Conservation (phyloP, 768 basidiomycete genomes). For the Tulasnella sp. region DNA sequence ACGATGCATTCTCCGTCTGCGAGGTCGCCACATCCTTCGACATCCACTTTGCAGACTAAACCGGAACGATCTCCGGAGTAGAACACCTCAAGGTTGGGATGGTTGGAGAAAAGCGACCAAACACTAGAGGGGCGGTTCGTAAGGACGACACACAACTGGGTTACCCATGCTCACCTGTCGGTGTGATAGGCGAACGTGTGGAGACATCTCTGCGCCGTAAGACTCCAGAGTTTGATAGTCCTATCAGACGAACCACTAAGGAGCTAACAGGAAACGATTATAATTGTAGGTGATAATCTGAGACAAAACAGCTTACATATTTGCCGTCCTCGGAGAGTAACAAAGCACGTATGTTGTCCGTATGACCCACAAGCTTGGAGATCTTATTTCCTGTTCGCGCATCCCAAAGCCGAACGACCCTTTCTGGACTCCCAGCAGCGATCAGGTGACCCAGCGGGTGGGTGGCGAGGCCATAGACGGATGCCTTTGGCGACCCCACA, state of each 20-base stretch:
- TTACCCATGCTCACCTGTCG: conserved; percentile 37
- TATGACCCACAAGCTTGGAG: conserved; percentile 88
- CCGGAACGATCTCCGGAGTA: conserved; percentile 92
- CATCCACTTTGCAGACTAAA: conserved; percentile 82
- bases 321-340: conserved; percentile 79
- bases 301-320: conserved; percentile 47
- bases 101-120: conserved; percentile 82
- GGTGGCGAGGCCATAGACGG: conserved; percentile 62
- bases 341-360: conserved; percentile 89
- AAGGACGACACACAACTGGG: not conserved
- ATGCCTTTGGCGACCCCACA: conserved; percentile 48
- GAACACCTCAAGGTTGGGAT: conserved; percentile 77
- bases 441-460: conserved; percentile 71
- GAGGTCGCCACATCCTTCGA: conserved; percentile 66
- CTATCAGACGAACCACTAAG: conserved; percentile 76
- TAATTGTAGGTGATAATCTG: not conserved
- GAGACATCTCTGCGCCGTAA: conserved; percentile 71
- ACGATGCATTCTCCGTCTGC: conserved; percentile 83
- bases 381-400: conserved; percentile 69
- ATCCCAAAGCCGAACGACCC: conserved; percentile 88
- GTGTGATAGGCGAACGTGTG: conserved; percentile 95
- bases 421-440: conserved; percentile 83
- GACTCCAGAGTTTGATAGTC: conserved; percentile 90
- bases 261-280: conserved; percentile 33
- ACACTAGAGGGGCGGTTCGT: conserved; percentile 33